Percentiles rank a stretch among this genome's conserved stretches.
Conservation (phyloP, 2,329 filamentous ascomycete genomes). For the Juglanconis oblonga region DNA sequence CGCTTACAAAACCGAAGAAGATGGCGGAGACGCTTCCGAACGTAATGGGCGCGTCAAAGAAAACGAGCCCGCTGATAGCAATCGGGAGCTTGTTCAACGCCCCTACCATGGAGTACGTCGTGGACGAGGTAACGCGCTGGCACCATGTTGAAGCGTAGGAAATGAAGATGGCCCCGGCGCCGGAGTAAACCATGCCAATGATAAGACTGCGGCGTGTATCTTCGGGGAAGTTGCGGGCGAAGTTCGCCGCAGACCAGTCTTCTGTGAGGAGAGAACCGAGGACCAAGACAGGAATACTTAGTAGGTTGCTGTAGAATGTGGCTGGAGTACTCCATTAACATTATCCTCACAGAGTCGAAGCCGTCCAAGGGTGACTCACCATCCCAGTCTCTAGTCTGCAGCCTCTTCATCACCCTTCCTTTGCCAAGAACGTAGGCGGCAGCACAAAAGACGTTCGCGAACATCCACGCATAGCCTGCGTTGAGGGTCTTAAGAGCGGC, state of each 20-base stretch:
- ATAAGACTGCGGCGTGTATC: conserved; percentile 76
- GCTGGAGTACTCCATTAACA: conserved; percentile 48
- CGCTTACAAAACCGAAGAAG: conserved; percentile 83
- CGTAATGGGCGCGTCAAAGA: conserved; percentile 93
- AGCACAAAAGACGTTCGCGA: conserved; percentile 92
- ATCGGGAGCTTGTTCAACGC: conserved; percentile 98
- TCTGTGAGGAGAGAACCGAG: conserved; percentile 78
- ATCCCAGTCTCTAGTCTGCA: conserved; percentile 99
- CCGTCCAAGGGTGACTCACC: conserved; percentile 59
- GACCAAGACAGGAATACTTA: conserved; percentile 90
- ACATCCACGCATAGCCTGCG: conserved; percentile 96
- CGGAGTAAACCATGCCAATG: conserved; percentile 89
- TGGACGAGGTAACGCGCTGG: conserved; percentile 93
- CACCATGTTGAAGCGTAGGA: conserved; percentile 99
- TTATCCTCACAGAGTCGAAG: neutral
- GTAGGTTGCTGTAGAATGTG: conserved; percentile 99
- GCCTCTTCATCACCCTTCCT: conserved; percentile 98
- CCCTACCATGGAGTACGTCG: conserved; percentile 98
- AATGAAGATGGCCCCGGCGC: conserved; percentile 91
- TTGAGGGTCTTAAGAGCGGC: conserved; percentile 86
- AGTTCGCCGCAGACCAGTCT: conserved; percentile 86
- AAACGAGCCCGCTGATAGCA: conserved; percentile 85
- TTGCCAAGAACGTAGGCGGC: conserved; percentile 87
- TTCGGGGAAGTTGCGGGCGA: conserved; percentile 83
- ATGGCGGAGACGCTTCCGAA: conserved; percentile 91